Evolutionary conservation across 2,329 filamentous ascomycete genomes (phyloP), one percentile per base, ranked within the genome.

Genomic region (Pseudogymnoascus verrucosus): DNA sequence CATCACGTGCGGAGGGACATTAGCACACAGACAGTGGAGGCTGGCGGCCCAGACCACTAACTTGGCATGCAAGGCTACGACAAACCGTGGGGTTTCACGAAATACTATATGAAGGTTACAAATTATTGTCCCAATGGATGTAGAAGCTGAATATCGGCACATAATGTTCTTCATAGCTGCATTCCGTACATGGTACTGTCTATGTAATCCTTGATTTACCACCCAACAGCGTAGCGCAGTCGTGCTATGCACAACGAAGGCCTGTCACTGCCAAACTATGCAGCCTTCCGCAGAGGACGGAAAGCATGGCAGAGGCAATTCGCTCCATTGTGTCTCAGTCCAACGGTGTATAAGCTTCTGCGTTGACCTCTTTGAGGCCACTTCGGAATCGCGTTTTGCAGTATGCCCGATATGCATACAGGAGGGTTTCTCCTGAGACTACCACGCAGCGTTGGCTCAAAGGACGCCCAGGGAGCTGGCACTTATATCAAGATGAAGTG

Each of bases 21-120:
- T 16, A 31, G 14, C 47, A 57, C n/a, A 57, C 47, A 54, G 44
- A 57, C 47, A 31, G 51, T 34, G 28, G 51, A 57, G 51, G 51
- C 51, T 10, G 26, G 5, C 5, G 26, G 47, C 47, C 51, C 26
- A 57, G 51, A 57, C 51, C 51, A 57, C 10, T 28, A 57, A 57
- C 28, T 57, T 57, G 51, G 51, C 51, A 57, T 57, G 51, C 51
- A 57, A 57, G 51, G 51, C 51, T 57, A 57, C 51, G 26, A 57
- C n/a, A 34, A 19, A 34, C n/a, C 28, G 51, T 21, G 28, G 28
- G 51, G 51, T 19, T 57, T 34, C 51, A 57, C 51, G 28, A 34
- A 57, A 57, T 57, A 31, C 2, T 12, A 2, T 12, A 12, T 8
- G 12, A 12, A 12, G 26, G 5, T 4, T 7, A 34, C 16, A 14